These are phyloP conservation scores for Yamadazyma scolyti DNA, from an alignment of 805 yeast genomes.

Conservation along the genomic window DNA sequence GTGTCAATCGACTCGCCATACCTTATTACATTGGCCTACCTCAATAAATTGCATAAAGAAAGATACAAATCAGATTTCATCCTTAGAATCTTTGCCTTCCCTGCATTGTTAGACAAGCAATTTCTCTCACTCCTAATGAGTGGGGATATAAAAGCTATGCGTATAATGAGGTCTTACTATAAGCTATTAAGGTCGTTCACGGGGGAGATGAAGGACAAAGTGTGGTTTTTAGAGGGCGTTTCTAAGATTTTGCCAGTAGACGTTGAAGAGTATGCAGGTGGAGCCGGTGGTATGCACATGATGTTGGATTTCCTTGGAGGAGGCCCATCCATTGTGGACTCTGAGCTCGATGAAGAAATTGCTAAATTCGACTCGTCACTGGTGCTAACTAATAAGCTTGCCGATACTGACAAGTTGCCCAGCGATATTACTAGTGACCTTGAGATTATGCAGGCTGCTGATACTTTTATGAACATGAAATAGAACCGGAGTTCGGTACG, in stretches of 20 bases:
- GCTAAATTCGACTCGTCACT: conserved; percentile 42
- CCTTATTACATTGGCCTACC: conserved; percentile 78
- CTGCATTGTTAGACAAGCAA: conserved; percentile 81
- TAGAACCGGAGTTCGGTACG: too few relatives aligned
- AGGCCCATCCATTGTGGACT: conserved; percentile 39
- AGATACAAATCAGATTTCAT: conserved; percentile 83
- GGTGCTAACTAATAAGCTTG: conserved; percentile 42
- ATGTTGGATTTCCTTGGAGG: conserved; percentile 86
- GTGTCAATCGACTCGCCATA: conserved; percentile 81
- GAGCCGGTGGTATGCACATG: conserved; percentile 87
- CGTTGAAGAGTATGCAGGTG: conserved; percentile 86
- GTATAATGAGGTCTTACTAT: conserved; percentile 88
- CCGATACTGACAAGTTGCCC: conserved; percentile 55
- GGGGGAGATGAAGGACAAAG: conserved; percentile 80
- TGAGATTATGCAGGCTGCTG: conserved; percentile 50
- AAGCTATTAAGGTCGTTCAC: conserved; percentile 77
- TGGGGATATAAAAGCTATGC: conserved; percentile 84
- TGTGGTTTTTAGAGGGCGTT: conserved; percentile 94
- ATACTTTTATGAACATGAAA: conserved; percentile 34
- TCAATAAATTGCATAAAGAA: conserved; percentile 80
- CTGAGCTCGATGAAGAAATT: conserved; percentile 38
- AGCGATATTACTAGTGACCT: conserved; percentile 50
- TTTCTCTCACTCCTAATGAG: conserved; percentile 74
- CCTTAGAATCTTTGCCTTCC: conserved; percentile 84
- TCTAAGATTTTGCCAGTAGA: conserved; percentile 85